Evolutionary conservation across 805 yeast species (phyloP), one percentile per base, ranked within the genome.

Genomic region (Metschnikowia dekortorum): DNA sequence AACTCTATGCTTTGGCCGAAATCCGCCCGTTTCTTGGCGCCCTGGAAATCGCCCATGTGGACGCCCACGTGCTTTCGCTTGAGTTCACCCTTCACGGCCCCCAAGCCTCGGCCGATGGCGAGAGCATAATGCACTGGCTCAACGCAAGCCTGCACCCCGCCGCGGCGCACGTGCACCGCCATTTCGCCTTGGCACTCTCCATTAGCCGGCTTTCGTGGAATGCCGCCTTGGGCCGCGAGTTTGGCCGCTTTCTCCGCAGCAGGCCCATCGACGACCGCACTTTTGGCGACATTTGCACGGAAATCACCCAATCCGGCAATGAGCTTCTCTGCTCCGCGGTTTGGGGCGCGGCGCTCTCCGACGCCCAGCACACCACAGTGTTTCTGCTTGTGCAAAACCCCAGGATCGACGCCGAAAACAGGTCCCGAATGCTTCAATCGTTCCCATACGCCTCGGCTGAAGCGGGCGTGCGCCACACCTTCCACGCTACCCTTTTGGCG

Each of bases 281-380:
- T 39, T 57, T 58, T 47, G 48, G 59, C 0, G 69, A 65, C 43
- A 67, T 80, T 62, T 26, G 70, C 0, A 58, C 67, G 40, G 73
- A 69, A 49, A 67, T 79, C 3, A 28, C 46, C 46, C 66, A 59
- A 43, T 65, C 62, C 46, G 74, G 73, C 7, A 78, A 77, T 49
- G 29, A 59, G 18, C 62, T 66, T 28, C 61, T 76, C 10, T 68
- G 81, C 1, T 53, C 61, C 9, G 62, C 74, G 8, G 62, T 80
- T 61, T 78, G 46, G 52, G 38, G 54, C 53, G 56, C 56, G 29
- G 36, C 46, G 1, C 57, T 66, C 22, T 47, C 47, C 13, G 11
- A 35, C 3, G 29, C 31, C 0, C 57, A 59, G 18, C 13, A 67
- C 4, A 48, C 45, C 1, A 53, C 59, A 3, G 44, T 77, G 6